Conservation (phyloP, 805 yeast genomes). For the Cyberlindnera subsufficiens region DNA sequence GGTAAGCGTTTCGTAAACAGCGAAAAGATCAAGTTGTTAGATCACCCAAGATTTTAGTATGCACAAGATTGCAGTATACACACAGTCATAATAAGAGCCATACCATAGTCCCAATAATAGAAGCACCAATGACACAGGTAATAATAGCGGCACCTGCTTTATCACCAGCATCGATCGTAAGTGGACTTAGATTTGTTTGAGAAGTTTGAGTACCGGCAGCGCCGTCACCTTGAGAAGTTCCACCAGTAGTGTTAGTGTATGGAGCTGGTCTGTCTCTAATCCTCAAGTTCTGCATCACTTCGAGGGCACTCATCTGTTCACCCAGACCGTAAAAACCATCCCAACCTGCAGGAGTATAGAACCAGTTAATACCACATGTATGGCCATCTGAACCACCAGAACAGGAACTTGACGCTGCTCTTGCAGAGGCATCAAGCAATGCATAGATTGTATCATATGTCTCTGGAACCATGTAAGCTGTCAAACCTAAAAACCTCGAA, state of each 20-base stretch:
- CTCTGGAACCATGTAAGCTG: constrained; percentile 55
- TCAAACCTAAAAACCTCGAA: constrained; percentile 57
- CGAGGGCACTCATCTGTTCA: constrained; percentile 78
- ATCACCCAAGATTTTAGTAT: too few species aligned
- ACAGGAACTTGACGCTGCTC: constrained; percentile 74
- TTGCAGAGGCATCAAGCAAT: constrained; percentile 46
- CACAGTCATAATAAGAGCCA: constrained; percentile 31
- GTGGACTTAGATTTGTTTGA: constrained; percentile 30
- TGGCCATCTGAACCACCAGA: constrained; percentile 76
- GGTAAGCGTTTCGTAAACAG: background rate
- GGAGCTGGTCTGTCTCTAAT: constrained; percentile 42
- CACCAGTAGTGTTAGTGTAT: constrained; percentile 55
- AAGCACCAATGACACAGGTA: constrained; percentile 44
- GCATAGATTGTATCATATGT: constrained; percentile 40
- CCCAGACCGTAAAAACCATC: constrained; percentile 75
- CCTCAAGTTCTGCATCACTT: constrained; percentile 38
- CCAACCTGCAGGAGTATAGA: constrained; percentile 38
- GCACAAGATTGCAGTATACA: background rate
- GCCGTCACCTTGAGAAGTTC: constrained; percentile 56
- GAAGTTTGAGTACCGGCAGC: constrained; percentile 52
- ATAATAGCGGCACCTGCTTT: constrained; percentile 64
- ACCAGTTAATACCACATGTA: constrained; percentile 81
- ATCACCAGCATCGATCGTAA: constrained; percentile 36
- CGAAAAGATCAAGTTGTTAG: background rate
- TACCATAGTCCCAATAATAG: constrained; percentile 31